Evolutionary conservation across 2,329 filamentous ascomycete species (phyloP), one percentile per base, ranked within the genome.

Genomic region (Fusarium temperatum): DNA sequence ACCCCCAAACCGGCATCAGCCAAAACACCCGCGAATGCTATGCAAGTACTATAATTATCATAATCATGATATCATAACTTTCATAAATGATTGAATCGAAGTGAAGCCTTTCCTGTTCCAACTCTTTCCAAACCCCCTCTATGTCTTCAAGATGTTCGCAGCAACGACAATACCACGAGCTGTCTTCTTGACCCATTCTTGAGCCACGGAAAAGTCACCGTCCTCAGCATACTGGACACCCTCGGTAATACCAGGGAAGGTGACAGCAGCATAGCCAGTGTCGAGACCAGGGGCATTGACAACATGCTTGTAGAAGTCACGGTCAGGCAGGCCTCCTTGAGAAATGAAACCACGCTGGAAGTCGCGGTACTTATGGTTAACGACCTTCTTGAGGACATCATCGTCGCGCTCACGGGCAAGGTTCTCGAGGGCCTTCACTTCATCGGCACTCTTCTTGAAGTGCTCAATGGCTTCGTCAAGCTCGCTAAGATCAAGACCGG

Each of bases 231-330:
- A 88, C 73, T 91, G 88, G 2, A 90, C 87, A 61, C 92, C 92
- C 9, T 91, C 91, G 80, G 91, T 91, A 75, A 93, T 89, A 28
- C 91, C 91, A 18, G 90, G 83, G 63, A 84, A 84, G 0, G 83
- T 81, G 1, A 82, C 82, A 9, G 83, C 81, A 0, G 82, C 81
- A 28, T 85, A 87, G 41, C 86, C 78, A 1, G 85, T 87, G 48
- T 87, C 86, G 2, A 85, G 60, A 0, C 86, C 86, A 0, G 86
- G 86, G 0, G 86, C 86, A 12, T 84, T 85, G 1, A 86, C 84
- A 1, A 87, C 83, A 35, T 87, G 84, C 66, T 81, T 83, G 72
- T 82, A 87, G 45, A 86, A 87, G 54, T 85, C 82, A 30, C 86
- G 81, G 47, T 81, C 74, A 0, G 85, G 85, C 6, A 87, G 78